A percentile compares a stretch with the other conserved stretches of the same genome.
Conservation (phyloP, 2,329 filamentous ascomycete species). For the Sclerotiophoma versabilis region DNA sequence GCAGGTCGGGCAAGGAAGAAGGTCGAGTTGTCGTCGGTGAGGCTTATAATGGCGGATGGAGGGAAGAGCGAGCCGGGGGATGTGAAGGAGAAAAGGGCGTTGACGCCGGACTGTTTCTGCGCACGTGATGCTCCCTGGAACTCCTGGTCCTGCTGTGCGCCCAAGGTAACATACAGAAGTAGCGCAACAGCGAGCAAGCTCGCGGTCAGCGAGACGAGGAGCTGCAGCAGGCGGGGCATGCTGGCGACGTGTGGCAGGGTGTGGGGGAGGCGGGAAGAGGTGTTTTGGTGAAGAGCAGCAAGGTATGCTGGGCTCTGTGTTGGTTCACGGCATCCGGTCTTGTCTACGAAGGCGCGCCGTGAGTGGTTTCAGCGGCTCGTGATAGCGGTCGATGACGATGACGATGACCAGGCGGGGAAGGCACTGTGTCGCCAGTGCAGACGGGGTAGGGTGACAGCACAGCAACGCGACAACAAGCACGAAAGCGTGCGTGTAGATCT, state of each 20-base stretch:
- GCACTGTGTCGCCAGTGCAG: slow-evolving; percentile 6
- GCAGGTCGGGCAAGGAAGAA: slow-evolving; percentile 94
- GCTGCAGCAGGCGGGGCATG: slow-evolving; percentile 46
- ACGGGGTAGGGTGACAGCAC: slow-evolving; percentile 8
- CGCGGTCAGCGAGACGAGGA: slow-evolving; percentile 53
- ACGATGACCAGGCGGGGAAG: slow-evolving; percentile 18
- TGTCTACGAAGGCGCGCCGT: slow-evolving; percentile 5
- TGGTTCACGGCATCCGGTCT: slow-evolving; percentile 17
- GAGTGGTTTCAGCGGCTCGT: slow-evolving; percentile 13
- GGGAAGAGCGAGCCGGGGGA: slow-evolving; percentile 85
- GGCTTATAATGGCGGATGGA: slow-evolving; percentile 91
- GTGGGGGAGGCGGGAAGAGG: slow-evolving; percentile 3
- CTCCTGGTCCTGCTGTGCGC: slow-evolving; percentile 29
- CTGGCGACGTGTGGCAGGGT: slow-evolving; percentile 21
- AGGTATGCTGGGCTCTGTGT: slow-evolving; percentile 25
- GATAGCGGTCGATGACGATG: slow-evolving; percentile 15
- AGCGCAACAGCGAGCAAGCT: slow-evolving; percentile 53
- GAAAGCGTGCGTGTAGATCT: background rate
- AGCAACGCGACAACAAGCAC: slow-evolving; percentile 6
- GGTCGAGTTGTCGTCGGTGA: slow-evolving; percentile 97
- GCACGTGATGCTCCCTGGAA: slow-evolving; percentile 20
- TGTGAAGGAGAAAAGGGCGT: slow-evolving; percentile 58
- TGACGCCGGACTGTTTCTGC: slow-evolving; percentile 45
- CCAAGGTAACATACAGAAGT: slow-evolving; percentile 52
- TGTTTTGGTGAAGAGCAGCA: slow-evolving; percentile 29